These are phyloP conservation scores for Phialemoniopsis sp. DNA, from an alignment of 2,329 filamentous ascomycete species.

Conservation along the genomic window DNA sequence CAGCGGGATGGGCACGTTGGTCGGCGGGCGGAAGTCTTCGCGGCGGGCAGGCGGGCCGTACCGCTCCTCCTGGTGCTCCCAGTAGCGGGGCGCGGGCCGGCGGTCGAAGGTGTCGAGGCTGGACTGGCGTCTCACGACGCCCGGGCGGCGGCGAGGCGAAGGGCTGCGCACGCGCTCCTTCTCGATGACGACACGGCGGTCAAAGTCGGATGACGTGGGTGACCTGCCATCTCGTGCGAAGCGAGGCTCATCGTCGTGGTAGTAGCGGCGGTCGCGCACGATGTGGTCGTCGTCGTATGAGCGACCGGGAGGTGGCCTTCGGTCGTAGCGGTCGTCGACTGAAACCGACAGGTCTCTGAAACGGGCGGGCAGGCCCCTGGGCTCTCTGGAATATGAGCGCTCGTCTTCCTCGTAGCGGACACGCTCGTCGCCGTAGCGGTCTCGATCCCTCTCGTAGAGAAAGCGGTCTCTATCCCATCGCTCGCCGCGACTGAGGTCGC, in stretches of 20 bases:
- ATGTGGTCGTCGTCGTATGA: constrained; percentile 42
- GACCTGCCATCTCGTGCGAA: constrained; percentile 23
- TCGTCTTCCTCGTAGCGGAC: constrained; percentile 48
- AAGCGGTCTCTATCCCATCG: constrained; percentile 56
- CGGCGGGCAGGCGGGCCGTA: constrained; percentile 55
- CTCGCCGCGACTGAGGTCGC: constrained; percentile 30
- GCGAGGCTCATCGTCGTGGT: constrained; percentile 50
- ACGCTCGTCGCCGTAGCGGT: constrained; percentile 49
- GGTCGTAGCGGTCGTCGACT: constrained; percentile 4
- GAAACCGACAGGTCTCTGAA: too few species aligned
- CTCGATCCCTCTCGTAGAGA: constrained; percentile 35
- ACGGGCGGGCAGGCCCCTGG: too few species aligned
- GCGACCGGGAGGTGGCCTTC: constrained; percentile 19
- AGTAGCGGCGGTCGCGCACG: constrained; percentile 40
- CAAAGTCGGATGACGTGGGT: constrained; percentile 37
- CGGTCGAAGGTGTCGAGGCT: constrained; percentile 90
- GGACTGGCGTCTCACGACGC: constrained; percentile 73
- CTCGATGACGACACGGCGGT: constrained; percentile 52
- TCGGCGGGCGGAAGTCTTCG: constrained; percentile 40
- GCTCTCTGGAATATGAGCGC: constrained; percentile 33
- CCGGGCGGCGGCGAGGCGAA: constrained; percentile 55
- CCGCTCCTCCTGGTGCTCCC: constrained; percentile 49
- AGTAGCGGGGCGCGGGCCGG: constrained; percentile 51
- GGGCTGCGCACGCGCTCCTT: constrained; percentile 48
- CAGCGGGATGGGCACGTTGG: constrained; percentile 62